Conservation (phyloP, 257 asterid species). For the Scutellaria galericulata region DNA sequence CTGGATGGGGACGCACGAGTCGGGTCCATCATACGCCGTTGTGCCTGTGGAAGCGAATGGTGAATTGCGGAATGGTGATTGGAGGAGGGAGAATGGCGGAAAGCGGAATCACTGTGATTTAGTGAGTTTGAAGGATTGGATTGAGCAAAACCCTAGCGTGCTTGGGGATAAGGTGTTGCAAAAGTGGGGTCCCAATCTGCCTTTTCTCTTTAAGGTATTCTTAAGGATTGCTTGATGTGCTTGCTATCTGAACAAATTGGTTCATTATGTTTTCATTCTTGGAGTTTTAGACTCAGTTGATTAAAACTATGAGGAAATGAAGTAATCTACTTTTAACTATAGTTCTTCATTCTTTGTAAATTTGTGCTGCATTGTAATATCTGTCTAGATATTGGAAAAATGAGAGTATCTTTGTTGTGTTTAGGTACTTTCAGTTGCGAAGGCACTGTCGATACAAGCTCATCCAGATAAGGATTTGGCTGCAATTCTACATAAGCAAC, state of each 20-base stretch:
- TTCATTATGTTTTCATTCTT: too few relatives aligned
- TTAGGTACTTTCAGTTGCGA: conserved; percentile 87
- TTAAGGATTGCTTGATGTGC: neutral
- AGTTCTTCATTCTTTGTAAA: too few relatives aligned
- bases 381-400: neutral
- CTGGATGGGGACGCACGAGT: conserved; percentile 95
- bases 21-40: conserved; percentile 71
- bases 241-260: neutral
- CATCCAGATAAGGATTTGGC: conserved; percentile 95
- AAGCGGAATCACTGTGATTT: conserved; percentile 25
- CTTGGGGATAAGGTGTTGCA: conserved; percentile 73
- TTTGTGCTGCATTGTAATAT: neutral
- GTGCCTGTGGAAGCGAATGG: conserved; percentile 30
- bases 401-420: conserved; percentile 17
- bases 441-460: conserved; percentile 92
- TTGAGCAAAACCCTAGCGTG: conserved; percentile 65
- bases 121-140: conserved; percentile 79
- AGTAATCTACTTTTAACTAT: neutral
- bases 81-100: conserved; percentile 27
- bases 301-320: neutral
- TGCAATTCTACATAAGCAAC: conserved; percentile 61
- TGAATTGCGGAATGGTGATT: conserved; percentile 30
- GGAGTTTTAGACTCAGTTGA: too few relatives aligned
- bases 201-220: conserved; percentile 85
- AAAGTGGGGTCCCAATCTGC: conserved; percentile 84